Percentiles rank a stretch among this genome's conserved stretches.
Conservation (phyloP, 2,329 filamentous ascomycete species). For the Aspergillus unguis region DNA sequence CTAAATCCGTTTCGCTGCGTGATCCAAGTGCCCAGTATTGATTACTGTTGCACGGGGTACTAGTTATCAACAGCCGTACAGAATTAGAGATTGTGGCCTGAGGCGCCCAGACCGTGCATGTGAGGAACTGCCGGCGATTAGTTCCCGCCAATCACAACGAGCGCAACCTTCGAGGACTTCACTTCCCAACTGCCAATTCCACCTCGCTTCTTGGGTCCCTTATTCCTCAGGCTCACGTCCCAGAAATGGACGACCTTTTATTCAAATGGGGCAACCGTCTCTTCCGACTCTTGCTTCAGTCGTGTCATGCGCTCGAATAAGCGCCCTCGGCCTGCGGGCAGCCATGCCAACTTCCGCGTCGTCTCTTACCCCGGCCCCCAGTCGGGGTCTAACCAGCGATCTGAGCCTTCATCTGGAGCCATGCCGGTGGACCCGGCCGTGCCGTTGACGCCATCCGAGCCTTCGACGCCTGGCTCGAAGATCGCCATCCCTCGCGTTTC, state of each 20-base stretch:
- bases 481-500: conserved; percentile 30
- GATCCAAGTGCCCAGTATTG: too few species aligned
- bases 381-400: background rate
- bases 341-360: conserved; percentile 4
- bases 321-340: conserved; percentile 1
- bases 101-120: too few species aligned
- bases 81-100: too few species aligned
- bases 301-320: conserved; percentile 6
- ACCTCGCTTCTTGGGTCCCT: background rate
- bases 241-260: background rate
- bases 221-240: too few species aligned
- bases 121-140: too few species aligned
- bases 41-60: too few species aligned
- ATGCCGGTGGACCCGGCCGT: background rate
- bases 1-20: too few species aligned
- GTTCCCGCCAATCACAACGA: too few species aligned
- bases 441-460: background rate
- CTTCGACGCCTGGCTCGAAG: conserved; percentile 16
- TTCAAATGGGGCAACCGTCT: background rate
- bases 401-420: background rate
- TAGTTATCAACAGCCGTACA: too few species aligned
- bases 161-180: too few species aligned
- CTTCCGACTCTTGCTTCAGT: background rate
- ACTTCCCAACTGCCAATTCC: too few species aligned
- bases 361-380: background rate